A percentile compares a stretch with the other conserved stretches of the same genome.
These are phyloP conservation scores for Fomes fomentarius DNA, from an alignment of 1,284 basidiomycete genomes.

Conservation along the genomic window DNA sequence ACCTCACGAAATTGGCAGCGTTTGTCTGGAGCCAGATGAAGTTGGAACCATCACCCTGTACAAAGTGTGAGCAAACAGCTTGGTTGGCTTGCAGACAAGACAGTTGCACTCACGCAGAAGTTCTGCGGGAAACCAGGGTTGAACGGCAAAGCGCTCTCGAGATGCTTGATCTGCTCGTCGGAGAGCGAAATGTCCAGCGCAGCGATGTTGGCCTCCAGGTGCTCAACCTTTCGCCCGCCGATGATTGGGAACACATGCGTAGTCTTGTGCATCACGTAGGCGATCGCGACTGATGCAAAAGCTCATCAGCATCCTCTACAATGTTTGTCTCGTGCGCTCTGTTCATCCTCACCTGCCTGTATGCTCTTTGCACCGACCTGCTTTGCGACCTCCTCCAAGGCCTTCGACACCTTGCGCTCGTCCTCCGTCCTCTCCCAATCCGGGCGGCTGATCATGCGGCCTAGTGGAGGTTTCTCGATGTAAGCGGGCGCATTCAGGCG, in stretches of 20 bases:
- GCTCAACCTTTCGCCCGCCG: constrained; percentile 54
- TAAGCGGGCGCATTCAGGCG: neutral
- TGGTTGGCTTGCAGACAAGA: too few species aligned
- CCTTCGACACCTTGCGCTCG: constrained; percentile 43
- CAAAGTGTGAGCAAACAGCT: too few species aligned
- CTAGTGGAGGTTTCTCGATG: neutral
- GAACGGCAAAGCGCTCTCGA: constrained; percentile 47
- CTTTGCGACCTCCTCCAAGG: constrained; percentile 49
- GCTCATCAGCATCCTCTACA: too few species aligned
- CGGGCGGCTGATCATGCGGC: constrained; percentile 30
- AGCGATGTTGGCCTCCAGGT: constrained; percentile 50
- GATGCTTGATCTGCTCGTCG: constrained; percentile 44
- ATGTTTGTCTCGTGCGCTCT: neutral
- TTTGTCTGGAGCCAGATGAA: neutral
- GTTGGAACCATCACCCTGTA: constrained; percentile 17
- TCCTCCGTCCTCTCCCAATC: constrained; percentile 46
- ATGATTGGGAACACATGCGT: constrained; percentile 48
- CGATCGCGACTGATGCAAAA: constrained; percentile 42
- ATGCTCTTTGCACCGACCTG: constrained; percentile 41
- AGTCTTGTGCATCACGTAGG: constrained; percentile 52
- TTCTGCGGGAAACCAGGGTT: constrained; percentile 46
- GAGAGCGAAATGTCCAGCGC: constrained; percentile 48
- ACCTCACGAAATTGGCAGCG: neutral
- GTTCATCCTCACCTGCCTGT: constrained; percentile 39
- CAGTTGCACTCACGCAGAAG: too few species aligned